Conservation (phyloP, 257 asterid species). For the Linaria vulgaris region DNA sequence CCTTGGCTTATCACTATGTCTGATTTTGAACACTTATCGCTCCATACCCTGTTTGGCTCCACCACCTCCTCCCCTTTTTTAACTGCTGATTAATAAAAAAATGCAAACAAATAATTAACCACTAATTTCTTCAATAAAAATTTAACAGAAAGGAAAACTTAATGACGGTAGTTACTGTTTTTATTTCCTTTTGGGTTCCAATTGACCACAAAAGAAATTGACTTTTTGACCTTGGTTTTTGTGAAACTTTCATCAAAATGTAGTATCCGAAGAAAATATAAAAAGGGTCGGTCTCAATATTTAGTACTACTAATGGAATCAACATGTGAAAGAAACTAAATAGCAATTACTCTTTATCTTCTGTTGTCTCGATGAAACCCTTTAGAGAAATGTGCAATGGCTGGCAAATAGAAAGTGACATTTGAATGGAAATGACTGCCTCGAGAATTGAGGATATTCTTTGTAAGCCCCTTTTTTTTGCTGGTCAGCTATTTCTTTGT, state of each 20-base stretch:
- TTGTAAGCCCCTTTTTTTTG: not conserved
- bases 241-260: too few relatives aligned
- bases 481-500: too few relatives aligned
- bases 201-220: not conserved
- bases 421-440: conserved; percentile 27
- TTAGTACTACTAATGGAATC: not conserved
- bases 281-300: too few relatives aligned
- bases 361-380: conserved; percentile 23
- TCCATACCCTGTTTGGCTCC: conserved; percentile 79
- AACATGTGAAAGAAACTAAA: not conserved
- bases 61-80: conserved; percentile 21
- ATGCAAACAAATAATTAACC: too few relatives aligned
- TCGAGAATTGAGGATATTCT: conserved; percentile 25
- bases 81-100: too few relatives aligned
- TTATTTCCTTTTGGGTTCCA: conserved; percentile 14
- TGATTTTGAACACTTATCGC: conserved; percentile 67
- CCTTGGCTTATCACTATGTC: conserved; percentile 81
- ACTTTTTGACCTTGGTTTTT: too few relatives aligned
- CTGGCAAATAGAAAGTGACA: conserved; percentile 31
- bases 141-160: too few relatives aligned
- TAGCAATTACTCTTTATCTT: not conserved
- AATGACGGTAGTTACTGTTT: too few relatives aligned
- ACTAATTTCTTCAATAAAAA: too few relatives aligned
- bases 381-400: conserved; percentile 23
- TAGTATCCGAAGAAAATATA: too few relatives aligned